Base-by-base conservation (phyloP, 2,329 filamentous ascomycete genomes). In the Helminthosporium solani region DNA sequence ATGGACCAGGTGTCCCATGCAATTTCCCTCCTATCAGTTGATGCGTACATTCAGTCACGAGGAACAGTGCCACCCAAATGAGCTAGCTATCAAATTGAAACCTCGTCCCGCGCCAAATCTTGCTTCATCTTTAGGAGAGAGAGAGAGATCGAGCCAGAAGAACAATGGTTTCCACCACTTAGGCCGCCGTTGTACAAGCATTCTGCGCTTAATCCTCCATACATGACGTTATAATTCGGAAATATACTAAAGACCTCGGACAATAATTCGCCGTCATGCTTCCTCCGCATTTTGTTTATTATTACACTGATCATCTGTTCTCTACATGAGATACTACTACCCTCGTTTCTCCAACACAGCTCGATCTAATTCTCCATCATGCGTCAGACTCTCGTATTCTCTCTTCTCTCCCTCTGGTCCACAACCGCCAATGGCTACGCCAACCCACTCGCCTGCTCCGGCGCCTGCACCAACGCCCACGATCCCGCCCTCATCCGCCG, bases 401-500 rank as follows among this genome's bases (percentile, higher is more conserved):
- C 40, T 7, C 11, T 28, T 28, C 21, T 35, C 14, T 23, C 40
- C 16, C 12, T 20, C 14, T 34, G 15, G 40, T 28, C 25, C 16
- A 25, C 42, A 4, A 23, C 27, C 14, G 60, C 60, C 12, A 47
- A 61, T 40, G 70, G 65, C 28, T 75, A 74, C 50, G 64, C 71
- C 33, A 59, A 70, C 37, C 73, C 73, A 14, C 53, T 67, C 40
- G 21, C 66, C 19, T 76, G 73, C 62, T 66, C 61, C 8, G 74
- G 74, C 31, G 52, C 57, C 11, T 76, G 73, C 59, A 67, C 47
- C 38, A 74, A 76, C 44, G 66, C 71, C 6, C 77, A 79, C 49
- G 78, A 40, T 47, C 78, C 78, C 0, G 63, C 71, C 1, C 52
- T 80, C 31, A 75, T 80, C 52, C 72, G 76, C 47, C 60, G 64